Percentiles rank a stretch among this genome's conserved stretches.
Conservation (phyloP, 2,329 filamentous ascomycete species). For the Penicillium sp. region DNA sequence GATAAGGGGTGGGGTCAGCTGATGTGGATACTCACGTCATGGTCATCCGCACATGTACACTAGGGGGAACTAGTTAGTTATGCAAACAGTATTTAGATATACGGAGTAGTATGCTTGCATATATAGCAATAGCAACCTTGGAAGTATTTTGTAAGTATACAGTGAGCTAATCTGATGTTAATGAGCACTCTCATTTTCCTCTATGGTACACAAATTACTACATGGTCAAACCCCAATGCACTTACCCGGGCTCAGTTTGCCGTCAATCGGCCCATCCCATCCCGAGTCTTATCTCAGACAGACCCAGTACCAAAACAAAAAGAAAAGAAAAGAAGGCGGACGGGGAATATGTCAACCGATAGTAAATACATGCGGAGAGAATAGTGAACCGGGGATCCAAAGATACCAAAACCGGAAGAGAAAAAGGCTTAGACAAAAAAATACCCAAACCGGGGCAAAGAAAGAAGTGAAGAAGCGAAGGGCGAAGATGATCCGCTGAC, state of each 20-base stretch:
- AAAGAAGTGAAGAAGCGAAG: slow-evolving; percentile 17
- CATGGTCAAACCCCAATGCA: slow-evolving; percentile 18
- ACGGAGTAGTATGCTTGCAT: too few relatives aligned
- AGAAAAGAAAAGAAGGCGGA: slow-evolving; percentile 17
- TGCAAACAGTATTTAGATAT: too few relatives aligned
- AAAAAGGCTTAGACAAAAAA: slow-evolving; percentile 19
- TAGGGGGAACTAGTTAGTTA: not conserved
- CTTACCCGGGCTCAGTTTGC: slow-evolving; percentile 12
- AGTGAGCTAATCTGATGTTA: not conserved
- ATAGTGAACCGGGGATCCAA: slow-evolving; percentile 19
- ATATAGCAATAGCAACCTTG: not conserved
- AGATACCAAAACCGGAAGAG: slow-evolving; percentile 17
- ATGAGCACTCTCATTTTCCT: slow-evolving; percentile 24
- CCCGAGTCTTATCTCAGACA: slow-evolving; percentile 14
- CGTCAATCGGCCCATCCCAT: slow-evolving; percentile 6
- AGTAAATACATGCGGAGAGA: slow-evolving; percentile 33
- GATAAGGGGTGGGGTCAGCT: slow-evolving; percentile 15
- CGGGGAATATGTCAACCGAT: slow-evolving; percentile 27
- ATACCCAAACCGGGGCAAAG: slow-evolving; percentile 16
- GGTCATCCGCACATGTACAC: slow-evolving; percentile 5
- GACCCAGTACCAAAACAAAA: slow-evolving; percentile 16
- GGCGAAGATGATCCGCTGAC: slow-evolving; percentile 11
- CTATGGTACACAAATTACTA: slow-evolving; percentile 33
- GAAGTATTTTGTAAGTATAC: not conserved
- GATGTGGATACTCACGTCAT: slow-evolving; percentile 13